A percentile compares a stretch with the other conserved stretches of the same genome.
Conservation (phyloP, 805 yeast genomes). For the Schwanniomyces occidentalis region DNA sequence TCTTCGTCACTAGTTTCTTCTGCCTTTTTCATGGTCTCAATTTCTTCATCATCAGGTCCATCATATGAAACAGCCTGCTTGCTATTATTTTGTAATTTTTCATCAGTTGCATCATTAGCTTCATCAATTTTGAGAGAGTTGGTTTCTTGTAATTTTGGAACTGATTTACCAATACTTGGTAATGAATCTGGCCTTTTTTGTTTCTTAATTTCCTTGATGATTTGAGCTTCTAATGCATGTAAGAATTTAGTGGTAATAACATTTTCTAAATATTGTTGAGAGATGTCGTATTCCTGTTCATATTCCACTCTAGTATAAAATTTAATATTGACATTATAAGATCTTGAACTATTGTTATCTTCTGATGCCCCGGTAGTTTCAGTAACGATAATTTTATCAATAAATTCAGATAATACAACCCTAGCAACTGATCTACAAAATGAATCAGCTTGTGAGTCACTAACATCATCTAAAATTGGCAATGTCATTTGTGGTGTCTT, state of each 20-base stretch:
- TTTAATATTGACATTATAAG: constrained; percentile 71
- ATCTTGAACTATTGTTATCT: constrained; percentile 53
- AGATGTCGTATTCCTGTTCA: constrained; percentile 83
- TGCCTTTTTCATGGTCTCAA: constrained; percentile 83
- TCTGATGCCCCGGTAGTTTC: constrained; percentile 76
- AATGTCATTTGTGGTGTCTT: constrained; percentile 99
- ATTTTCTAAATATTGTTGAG: constrained; percentile 72
- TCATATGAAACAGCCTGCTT: constrained; percentile 92
- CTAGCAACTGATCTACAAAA: constrained; percentile 89
- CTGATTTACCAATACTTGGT: constrained; percentile 71
- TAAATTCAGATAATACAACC: constrained; percentile 83
- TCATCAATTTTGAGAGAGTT: constrained; percentile 38
- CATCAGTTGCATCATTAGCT: constrained; percentile 64
- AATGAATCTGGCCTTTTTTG: constrained; percentile 63
- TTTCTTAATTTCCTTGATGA: constrained; percentile 78
- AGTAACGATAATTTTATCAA: constrained; percentile 79
- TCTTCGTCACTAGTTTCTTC: constrained; percentile 77
- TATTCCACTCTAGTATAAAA: constrained; percentile 80
- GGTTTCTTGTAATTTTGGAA: constrained; percentile 52
- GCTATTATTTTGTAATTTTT: constrained; percentile 56
- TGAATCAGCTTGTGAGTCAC: constrained; percentile 84
- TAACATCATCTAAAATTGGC: constrained; percentile 78
- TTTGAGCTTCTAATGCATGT: constrained; percentile 65
- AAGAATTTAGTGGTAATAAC: constrained; percentile 69
- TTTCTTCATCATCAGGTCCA: constrained; percentile 92